phyloP scores from a whole-genome alignment of 2,329 filamentous ascomycete species.

The Diatrype stigma region DNA sequence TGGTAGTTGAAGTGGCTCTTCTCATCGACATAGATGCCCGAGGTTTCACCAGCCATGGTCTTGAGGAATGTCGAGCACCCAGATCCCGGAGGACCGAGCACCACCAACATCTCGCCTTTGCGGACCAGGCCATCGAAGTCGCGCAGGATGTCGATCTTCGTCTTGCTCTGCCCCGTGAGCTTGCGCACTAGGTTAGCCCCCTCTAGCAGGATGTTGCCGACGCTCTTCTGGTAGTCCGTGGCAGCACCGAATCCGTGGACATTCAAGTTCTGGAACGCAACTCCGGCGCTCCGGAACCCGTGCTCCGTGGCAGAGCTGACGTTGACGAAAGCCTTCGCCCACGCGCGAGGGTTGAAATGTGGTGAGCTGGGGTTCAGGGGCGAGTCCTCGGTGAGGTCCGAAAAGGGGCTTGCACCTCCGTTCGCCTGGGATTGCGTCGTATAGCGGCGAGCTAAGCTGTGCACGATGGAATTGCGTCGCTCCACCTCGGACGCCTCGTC shows the following conservation, averaged over 20 bases:
- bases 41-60: slow-evolving; percentile 76
- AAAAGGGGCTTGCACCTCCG: slow-evolving; percentile 46
- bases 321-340: slow-evolving; percentile 57
- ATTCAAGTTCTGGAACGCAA: slow-evolving; percentile 64
- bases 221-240: slow-evolving; percentile 68
- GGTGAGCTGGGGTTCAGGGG: slow-evolving; percentile 48
- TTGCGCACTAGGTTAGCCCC: slow-evolving; percentile 38
- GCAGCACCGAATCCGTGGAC: slow-evolving; percentile 64
- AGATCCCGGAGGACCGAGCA: slow-evolving; percentile 67
- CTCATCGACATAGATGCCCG: slow-evolving; percentile 70
- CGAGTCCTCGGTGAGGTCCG: slow-evolving; percentile 41
- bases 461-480: slow-evolving; percentile 49
- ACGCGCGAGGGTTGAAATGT: slow-evolving; percentile 51
- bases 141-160: slow-evolving; percentile 63
- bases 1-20: slow-evolving; percentile 78
- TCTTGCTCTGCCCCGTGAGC: slow-evolving; percentile 48
- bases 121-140: slow-evolving; percentile 65
- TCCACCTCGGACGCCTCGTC: slow-evolving; percentile 42
- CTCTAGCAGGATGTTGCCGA: slow-evolving; percentile 58
- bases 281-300: slow-evolving; percentile 56
- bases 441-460: slow-evolving; percentile 52
- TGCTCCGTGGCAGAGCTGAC: slow-evolving; percentile 49
- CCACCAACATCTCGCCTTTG: slow-evolving; percentile 71
- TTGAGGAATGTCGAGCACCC: slow-evolving; percentile 84
- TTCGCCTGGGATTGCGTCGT: slow-evolving; percentile 42